Conservation (phyloP, 2,329 filamentous ascomycete genomes). For the Sphaceloma murrayae region DNA sequence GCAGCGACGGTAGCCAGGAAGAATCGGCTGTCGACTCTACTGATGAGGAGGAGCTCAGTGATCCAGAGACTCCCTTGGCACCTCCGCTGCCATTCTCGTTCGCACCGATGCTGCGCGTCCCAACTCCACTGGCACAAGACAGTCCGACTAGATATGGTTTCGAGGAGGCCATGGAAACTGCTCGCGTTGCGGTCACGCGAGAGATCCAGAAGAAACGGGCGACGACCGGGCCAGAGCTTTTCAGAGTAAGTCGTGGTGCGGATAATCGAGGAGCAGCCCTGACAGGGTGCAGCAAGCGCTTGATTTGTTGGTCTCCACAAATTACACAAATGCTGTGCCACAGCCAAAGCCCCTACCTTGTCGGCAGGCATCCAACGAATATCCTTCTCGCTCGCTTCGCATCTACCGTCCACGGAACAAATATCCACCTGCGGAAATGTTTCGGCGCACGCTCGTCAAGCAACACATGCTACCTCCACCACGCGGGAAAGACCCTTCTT, state of each 20-base stretch:
- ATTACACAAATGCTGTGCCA: neutral
- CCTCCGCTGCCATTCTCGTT: conserved; percentile 9
- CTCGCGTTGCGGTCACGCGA: conserved; percentile 6
- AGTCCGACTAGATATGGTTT: conserved; percentile 20
- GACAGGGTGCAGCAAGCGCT: conserved; percentile 13
- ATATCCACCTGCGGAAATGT: conserved; percentile 6
- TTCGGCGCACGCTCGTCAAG: conserved; percentile 4
- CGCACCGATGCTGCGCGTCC: conserved; percentile 16
- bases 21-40: too few relatives aligned
- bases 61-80: conserved; percentile 16
- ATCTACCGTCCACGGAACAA: conserved; percentile 11
- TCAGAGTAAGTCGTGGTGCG: conserved; percentile 14
- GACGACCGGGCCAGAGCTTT: conserved; percentile 17
- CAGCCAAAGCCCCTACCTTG: neutral
- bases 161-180: conserved; percentile 13
- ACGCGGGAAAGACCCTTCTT: neutral
- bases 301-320: neutral
- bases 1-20: neutral
- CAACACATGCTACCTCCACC: conserved; percentile 11
- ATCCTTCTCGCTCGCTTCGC: neutral
- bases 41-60: conserved; percentile 12
- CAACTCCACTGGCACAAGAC: conserved; percentile 18
- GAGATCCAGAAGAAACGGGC: conserved; percentile 18
- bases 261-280: neutral
- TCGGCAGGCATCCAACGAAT: neutral